Conservation (phyloP, 345 rosid species). For the Arabis alpina region DNA sequence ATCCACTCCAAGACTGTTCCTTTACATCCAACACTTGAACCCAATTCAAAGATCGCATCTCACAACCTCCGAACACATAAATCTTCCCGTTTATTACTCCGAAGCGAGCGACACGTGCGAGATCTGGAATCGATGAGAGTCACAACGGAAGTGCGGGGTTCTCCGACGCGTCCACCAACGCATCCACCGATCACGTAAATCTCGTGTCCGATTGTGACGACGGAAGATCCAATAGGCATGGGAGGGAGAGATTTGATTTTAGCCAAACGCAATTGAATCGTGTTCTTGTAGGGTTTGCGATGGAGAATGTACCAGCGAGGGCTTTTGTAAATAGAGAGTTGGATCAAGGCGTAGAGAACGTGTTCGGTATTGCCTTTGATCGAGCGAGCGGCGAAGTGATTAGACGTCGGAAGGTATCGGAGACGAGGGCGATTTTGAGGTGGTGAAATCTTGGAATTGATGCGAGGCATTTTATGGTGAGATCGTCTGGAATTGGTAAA, state of each 20-base stretch:
- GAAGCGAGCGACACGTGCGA: too few species aligned
- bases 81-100: slow-evolving; percentile 7
- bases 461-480: too few species aligned
- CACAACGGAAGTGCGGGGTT: too few species aligned
- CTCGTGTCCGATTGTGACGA: slow-evolving; percentile 4
- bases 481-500: too few species aligned
- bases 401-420: too few species aligned
- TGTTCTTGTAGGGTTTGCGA: background rate
- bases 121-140: background rate
- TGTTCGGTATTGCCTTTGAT: background rate
- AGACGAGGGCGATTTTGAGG: background rate
- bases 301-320: background rate
- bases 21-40: background rate
- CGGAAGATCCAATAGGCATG: background rate
- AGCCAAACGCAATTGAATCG: background rate
- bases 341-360: background rate
- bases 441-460: background rate
- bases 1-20: background rate
- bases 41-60: background rate
- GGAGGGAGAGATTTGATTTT: background rate
- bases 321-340: background rate
- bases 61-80: slow-evolving; percentile 11
- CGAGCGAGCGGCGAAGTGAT: too few species aligned
- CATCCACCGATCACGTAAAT: background rate
- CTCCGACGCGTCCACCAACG: too few species aligned